Conservation (phyloP, 192 early-diverging fungal genomes). For the Coemansia sp. region DNA sequence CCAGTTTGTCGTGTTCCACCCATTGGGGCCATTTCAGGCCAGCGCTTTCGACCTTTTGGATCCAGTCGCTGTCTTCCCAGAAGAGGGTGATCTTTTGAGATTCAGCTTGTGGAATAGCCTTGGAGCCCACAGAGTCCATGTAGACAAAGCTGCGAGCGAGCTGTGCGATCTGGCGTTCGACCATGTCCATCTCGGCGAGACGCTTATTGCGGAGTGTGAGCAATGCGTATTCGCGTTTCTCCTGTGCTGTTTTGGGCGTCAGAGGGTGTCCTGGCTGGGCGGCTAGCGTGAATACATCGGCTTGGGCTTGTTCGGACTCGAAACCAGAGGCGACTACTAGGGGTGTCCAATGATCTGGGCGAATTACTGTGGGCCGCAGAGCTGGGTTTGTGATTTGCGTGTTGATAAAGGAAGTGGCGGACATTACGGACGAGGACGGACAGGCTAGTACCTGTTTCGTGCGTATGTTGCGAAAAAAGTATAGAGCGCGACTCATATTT, state of each 20-base stretch:
- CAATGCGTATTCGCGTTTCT: constrained; percentile 19
- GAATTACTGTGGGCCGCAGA: constrained; percentile 37
- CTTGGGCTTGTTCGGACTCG: constrained; percentile 21
- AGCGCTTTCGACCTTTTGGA: constrained; percentile 26
- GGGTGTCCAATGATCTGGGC: constrained; percentile 57
- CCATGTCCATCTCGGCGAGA: constrained; percentile 41
- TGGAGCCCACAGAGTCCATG: constrained; percentile 26
- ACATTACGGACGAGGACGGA: constrained; percentile 38
- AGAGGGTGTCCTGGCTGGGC: constrained; percentile 42
- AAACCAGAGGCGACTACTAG: constrained; percentile 48
- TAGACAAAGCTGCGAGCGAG: constrained; percentile 45
- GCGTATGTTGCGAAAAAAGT: constrained; percentile 54
- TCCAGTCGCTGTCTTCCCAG: constrained; percentile 43
- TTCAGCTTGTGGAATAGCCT: neutral
- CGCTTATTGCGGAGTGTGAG: constrained; percentile 29
- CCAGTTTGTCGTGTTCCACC: constrained; percentile 43
- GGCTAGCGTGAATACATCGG: constrained; percentile 27
- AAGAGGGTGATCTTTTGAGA: constrained; percentile 21
- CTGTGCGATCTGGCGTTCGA: constrained; percentile 49
- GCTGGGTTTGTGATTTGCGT: constrained; percentile 37
- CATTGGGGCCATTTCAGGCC: constrained; percentile 44
- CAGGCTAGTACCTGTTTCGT: constrained; percentile 54
- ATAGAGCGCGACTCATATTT: constrained; percentile 52
- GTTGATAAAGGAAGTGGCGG: constrained; percentile 17
- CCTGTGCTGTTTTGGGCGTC: constrained; percentile 10